These are phyloP conservation scores for Entamoeba dispar DNA, from an alignment of 208 protist species.

Conservation along the genomic window DNA sequence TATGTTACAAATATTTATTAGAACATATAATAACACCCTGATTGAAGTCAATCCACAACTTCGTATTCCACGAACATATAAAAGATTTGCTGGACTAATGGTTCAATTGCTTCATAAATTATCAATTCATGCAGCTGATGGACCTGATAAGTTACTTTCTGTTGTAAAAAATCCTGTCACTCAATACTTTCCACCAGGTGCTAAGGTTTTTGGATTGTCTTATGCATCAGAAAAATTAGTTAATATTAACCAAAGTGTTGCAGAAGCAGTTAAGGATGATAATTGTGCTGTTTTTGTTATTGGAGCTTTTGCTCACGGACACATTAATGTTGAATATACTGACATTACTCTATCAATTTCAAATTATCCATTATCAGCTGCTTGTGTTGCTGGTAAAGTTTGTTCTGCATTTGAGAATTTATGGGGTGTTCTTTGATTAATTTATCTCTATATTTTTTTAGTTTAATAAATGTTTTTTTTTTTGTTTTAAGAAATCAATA, in stretches of 20 bases:
- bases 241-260: background rate
- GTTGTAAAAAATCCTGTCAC: background rate
- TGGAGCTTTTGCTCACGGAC: background rate
- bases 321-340: background rate
- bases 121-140: background rate
- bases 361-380: background rate
- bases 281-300: background rate
- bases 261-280: background rate
- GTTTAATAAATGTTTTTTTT: no score
- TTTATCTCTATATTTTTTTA: no score
- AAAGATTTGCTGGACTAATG: conserved; percentile 90
- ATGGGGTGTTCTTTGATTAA: background rate
- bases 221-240: background rate
- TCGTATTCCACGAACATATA: conserved; percentile 82
- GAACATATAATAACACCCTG: conserved; percentile 69
- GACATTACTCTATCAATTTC: background rate
- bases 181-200: background rate
- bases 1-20: conserved; percentile 61
- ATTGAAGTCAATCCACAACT: conserved; percentile 78
- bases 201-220: background rate
- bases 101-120: conserved; percentile 18
- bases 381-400: background rate
- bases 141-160: background rate
- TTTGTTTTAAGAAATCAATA: no score
- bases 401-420: background rate